Conservation (phyloP, 805 yeast genomes). For the Starmerella bombicola region DNA sequence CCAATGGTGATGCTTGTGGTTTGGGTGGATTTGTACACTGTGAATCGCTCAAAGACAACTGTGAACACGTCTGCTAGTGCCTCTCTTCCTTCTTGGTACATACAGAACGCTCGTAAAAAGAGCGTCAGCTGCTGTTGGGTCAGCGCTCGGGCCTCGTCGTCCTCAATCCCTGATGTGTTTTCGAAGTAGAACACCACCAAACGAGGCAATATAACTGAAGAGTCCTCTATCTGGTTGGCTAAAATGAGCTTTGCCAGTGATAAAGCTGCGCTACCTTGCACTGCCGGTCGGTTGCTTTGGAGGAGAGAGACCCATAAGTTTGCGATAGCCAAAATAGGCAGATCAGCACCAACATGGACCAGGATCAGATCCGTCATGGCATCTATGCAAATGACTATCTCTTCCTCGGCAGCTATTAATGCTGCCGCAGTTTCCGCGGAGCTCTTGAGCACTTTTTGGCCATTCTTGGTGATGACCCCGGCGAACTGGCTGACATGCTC, state of each 20-base stretch:
- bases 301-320: slow-evolving; percentile 18
- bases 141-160: slow-evolving; percentile 38
- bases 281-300: slow-evolving; percentile 38
- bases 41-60: slow-evolving; percentile 2
- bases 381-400: slow-evolving; percentile 2
- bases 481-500: slow-evolving; percentile 6
- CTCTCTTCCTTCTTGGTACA: slow-evolving; percentile 37
- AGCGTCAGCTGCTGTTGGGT: slow-evolving; percentile 38
- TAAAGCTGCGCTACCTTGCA: slow-evolving; percentile 74
- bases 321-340: not conserved
- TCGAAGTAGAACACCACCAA: slow-evolving; percentile 64
- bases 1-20: slow-evolving; percentile 28
- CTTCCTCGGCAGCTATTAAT: slow-evolving; percentile 4
- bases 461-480: not conserved
- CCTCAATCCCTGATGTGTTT: slow-evolving; percentile 34
- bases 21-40: slow-evolving; percentile 28
- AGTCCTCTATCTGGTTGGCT: slow-evolving; percentile 61
- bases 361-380: slow-evolving; percentile 28
- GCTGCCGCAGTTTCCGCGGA: slow-evolving; percentile 39
- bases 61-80: slow-evolving; percentile 23
- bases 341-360: not conserved
- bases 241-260: slow-evolving; percentile 73
- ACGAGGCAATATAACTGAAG: slow-evolving; percentile 42
- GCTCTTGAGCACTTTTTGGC: not conserved
- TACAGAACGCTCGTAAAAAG: slow-evolving; percentile 21